Evolutionary conservation across 129 eudicot species (phyloP), one percentile per base, ranked within the genome.

Genomic region (Arctium minus): DNA sequence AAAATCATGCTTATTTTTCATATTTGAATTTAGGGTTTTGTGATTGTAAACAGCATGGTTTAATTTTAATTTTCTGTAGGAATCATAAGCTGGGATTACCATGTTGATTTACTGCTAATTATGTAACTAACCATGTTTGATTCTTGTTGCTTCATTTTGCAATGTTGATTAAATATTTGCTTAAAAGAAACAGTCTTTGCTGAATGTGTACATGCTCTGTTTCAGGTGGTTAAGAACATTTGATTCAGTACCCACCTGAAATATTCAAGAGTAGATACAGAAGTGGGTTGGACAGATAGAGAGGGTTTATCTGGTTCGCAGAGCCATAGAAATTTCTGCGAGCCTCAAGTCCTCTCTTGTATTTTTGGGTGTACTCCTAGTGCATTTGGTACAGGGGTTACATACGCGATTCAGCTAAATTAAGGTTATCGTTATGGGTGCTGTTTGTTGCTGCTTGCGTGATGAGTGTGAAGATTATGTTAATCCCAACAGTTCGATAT

Each of bases 381-480:
- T 12, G 44, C 46, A 62, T 77, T 77, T 81, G 35, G 30, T 70
- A 30, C 36, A 70, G 39, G 72, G 36, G 74, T 70, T 31, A 70
- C 36, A 5, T 44, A 46, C 40, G 82, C 32, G 39, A 15, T 56
- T 72, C 36, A 53, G 77, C 42, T 85, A 56, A 38, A 76, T 71
- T 81, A 72, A 39, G 27, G 64, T 79, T 74, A 81, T 84, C 44
- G 83, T 65, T 82, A 94, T 94, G 98, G 98, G 98, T 76, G 86
- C 92, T 65, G 88, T 87, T 84, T 94, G 98, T 84, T 92, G 96
- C 87, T 94, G 97, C 85, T 80, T 94, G 90, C 89, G 90, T 48
- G 92, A 91, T 68, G 98, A 94, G 8, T 92, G 81, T 35, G 97
- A 91, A 86, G 98, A 94, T 87, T 87, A 88, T 65, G 86, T 88